These are phyloP conservation scores for Cladophialophora exuberans DNA, from an alignment of 2,329 filamentous ascomycete species.

Conservation along the genomic window DNA sequence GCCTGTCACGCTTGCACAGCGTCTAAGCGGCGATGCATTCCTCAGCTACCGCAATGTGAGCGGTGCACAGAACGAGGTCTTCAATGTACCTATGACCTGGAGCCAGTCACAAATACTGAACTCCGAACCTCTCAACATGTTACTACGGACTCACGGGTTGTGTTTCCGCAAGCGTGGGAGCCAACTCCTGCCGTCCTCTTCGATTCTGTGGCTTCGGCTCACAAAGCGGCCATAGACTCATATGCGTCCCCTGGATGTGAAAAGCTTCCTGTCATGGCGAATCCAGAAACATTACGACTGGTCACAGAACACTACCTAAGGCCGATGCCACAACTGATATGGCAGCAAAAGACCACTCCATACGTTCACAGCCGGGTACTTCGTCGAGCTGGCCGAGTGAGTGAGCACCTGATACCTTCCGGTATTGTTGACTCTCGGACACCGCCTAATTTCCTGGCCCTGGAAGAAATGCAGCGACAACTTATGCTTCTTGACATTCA, in stretches of 20 bases:
- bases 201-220: slow-evolving; percentile 24
- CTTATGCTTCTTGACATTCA: slow-evolving; percentile 13
- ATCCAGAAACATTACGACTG: slow-evolving; percentile 11
- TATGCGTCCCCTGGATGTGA: slow-evolving; percentile 13
- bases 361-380: slow-evolving; percentile 26
- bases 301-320: slow-evolving; percentile 14
- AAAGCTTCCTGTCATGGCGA: slow-evolving; percentile 14
- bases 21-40: slow-evolving; percentile 62
- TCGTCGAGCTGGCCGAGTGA: neutral
- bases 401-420: neutral
- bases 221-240: slow-evolving; percentile 19
- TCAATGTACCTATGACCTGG: slow-evolving; percentile 50
- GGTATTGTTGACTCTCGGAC: neutral
- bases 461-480: slow-evolving; percentile 1
- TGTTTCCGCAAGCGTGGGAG: slow-evolving; percentile 11
- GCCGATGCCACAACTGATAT: slow-evolving; percentile 20
- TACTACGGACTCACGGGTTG: neutral
- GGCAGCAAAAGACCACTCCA: slow-evolving; percentile 20
- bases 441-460: neutral
- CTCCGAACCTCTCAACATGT: neutral
- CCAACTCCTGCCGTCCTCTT: slow-evolving; percentile 18
- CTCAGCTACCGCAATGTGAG: slow-evolving; percentile 55
- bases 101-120: slow-evolving; percentile 24
- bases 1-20: slow-evolving; percentile 61
- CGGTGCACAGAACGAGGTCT: slow-evolving; percentile 56